Conservation (phyloP, 495 filamentous ascomycete species). For the Barbatosphaeria neglecta region DNA sequence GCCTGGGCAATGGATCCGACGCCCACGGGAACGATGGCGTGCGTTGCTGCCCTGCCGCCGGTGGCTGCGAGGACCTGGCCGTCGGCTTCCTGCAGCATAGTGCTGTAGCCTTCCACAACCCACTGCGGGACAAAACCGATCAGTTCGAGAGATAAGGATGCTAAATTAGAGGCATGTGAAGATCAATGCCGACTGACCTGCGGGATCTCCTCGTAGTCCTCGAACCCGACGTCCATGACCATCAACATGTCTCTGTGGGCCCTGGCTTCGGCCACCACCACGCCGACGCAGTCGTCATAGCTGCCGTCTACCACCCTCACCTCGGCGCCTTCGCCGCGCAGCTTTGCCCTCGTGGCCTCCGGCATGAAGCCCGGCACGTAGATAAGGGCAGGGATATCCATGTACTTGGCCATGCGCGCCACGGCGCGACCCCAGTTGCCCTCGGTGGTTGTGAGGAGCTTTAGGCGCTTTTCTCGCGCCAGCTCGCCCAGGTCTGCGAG, state of each 20-base stretch:
- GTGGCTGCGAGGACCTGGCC: conserved; percentile 26
- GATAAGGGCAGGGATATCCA: conserved; percentile 39
- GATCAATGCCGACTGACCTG: conserved; percentile 12
- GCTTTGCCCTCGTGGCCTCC: conserved; percentile 35
- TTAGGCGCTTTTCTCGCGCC: conserved; percentile 19
- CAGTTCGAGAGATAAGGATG: neutral
- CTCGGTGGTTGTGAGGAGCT: conserved; percentile 46
- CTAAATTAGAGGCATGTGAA: neutral
- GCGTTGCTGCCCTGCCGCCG: conserved; percentile 15
- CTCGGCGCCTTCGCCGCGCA: conserved; percentile 44
- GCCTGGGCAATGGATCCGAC: conserved; percentile 56
- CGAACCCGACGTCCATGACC: conserved; percentile 54
- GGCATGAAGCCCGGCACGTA: conserved; percentile 47
- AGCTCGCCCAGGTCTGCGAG: conserved; percentile 17
- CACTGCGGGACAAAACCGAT: conserved; percentile 24
- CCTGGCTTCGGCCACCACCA: conserved; percentile 25
- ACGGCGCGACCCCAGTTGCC: conserved; percentile 66
- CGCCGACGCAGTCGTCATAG: conserved; percentile 48
- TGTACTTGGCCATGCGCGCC: conserved; percentile 47
- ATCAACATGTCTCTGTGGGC: conserved; percentile 30
- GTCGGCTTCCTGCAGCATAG: conserved; percentile 53
- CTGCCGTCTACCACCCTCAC: conserved; percentile 40
- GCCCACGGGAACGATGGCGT: conserved; percentile 48
- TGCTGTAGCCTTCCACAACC: conserved; percentile 64
- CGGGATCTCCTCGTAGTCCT: conserved; percentile 51